Percentiles rank a stretch among this genome's conserved stretches.
phyloP scores from a whole-genome alignment of 1,139 yeast species.

The Schwanniomyces etchellsii region DNA sequence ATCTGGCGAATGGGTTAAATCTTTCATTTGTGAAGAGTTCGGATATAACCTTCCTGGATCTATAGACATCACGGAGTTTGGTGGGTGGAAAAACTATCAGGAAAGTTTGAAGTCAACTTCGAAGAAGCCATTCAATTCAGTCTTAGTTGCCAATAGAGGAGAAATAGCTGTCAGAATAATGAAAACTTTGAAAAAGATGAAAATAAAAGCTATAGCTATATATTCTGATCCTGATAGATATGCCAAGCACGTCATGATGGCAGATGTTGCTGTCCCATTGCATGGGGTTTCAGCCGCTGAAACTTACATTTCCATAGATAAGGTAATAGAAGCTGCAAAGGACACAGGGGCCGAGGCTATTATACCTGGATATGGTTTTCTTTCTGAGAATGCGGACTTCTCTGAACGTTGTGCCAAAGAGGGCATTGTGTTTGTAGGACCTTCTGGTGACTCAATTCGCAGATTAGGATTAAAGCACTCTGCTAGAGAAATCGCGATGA shows the following conservation, averaged over 20 bases:
- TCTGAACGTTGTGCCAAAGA: constrained; percentile 79
- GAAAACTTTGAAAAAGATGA: constrained; percentile 74
- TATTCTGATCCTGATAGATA: constrained; percentile 88
- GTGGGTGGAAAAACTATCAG: constrained; percentile 83
- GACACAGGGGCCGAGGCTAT: constrained; percentile 83
- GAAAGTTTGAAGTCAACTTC: constrained; percentile 19
- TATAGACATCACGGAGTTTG: constrained; percentile 70
- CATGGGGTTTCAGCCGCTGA: constrained; percentile 84
- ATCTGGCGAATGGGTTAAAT: constrained; percentile 79
- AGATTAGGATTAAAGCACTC: constrained; percentile 90
- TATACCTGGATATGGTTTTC: constrained; percentile 95
- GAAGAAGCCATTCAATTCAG: constrained; percentile 67
- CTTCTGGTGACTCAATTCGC: constrained; percentile 88
- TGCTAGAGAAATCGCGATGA: constrained; percentile 86
- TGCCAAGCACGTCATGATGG: constrained; percentile 76
- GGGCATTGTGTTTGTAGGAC: constrained; percentile 91
- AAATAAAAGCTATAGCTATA: constrained; percentile 76
- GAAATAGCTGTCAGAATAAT: constrained; percentile 95
- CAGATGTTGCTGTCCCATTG: constrained; percentile 77
- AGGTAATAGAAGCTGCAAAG: constrained; percentile 81
- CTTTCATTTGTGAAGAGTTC: constrained; percentile 87
- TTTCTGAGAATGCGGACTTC: constrained; percentile 94
- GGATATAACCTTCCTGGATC: constrained; percentile 74
- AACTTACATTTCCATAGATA: constrained; percentile 80
- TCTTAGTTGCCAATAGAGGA: constrained; percentile 94